A percentile compares a stretch with the other conserved stretches of the same genome.
These are phyloP conservation scores for Zopfia rhizophila DNA, from an alignment of 2,329 filamentous ascomycete genomes.

Conservation along the genomic window DNA sequence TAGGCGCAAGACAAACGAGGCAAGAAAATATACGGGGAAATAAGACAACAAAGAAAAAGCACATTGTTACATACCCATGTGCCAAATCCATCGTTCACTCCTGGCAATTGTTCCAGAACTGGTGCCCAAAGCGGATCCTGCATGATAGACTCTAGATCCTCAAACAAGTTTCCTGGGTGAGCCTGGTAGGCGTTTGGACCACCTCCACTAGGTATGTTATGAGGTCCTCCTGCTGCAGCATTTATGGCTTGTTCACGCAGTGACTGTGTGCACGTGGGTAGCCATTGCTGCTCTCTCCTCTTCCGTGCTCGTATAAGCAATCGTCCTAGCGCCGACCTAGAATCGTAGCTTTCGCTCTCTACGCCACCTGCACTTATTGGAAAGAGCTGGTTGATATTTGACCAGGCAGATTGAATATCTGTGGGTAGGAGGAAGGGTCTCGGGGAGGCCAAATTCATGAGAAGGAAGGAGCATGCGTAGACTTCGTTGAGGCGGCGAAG, in stretches of 20 bases:
- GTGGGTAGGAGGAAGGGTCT: constrained; percentile 15
- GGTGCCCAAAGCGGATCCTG: constrained; percentile 1
- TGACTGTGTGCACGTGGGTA: background rate
- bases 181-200: too few species aligned
- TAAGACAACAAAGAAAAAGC: too few species aligned
- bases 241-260: background rate
- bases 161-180: background rate
- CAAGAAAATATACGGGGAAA: too few species aligned
- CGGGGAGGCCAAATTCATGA: constrained; percentile 21
- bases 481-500: constrained; percentile 24
- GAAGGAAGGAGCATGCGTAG: constrained; percentile 29
- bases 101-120: too few species aligned
- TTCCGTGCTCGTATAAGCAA: background rate
- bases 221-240: background rate
- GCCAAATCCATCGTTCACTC: too few species aligned
- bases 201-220: too few species aligned
- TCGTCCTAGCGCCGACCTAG: background rate
- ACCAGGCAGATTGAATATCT: constrained; percentile 19
- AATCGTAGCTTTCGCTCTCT: too few species aligned
- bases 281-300: background rate
- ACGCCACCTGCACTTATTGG: too few species aligned
- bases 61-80: too few species aligned
- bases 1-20: too few species aligned
- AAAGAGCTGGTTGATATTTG: constrained; percentile 31
- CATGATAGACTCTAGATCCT: constrained; percentile 1